Evolutionary conservation across 78 protist species (phyloP).

Genomic region (Creolimax fragrantissima): DNA sequence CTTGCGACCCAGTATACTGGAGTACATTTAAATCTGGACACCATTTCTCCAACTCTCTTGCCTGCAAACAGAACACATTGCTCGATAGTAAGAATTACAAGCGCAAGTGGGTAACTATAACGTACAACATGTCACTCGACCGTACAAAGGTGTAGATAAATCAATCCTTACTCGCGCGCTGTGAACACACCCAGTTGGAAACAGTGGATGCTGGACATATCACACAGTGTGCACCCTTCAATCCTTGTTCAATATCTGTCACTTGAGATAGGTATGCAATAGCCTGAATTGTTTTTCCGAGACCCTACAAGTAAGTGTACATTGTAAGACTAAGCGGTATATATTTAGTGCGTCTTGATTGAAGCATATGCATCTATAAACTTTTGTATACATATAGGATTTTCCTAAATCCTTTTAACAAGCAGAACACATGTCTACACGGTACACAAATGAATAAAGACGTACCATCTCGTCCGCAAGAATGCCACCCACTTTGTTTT

Average conservation of each 20-base stretch:
- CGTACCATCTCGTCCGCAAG: slow-evolving; percentile 74
- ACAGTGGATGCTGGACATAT: background rate
- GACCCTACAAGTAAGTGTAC: background rate
- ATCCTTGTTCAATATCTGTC: background rate
- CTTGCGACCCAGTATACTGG: background rate
- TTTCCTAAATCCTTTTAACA: background rate
- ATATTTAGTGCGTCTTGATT: background rate
- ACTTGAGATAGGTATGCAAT: background rate
- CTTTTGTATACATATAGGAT: background rate
- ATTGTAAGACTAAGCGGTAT: background rate
- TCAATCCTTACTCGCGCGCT: no score
- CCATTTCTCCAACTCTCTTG: background rate
- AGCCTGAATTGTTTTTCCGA: background rate
- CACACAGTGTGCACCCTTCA: background rate
- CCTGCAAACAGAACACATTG: background rate
- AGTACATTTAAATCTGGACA: background rate
- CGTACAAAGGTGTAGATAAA: background rate
- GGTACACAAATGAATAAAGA: no score
- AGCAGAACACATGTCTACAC: no score
- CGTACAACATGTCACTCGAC: background rate
- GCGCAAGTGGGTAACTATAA: background rate
- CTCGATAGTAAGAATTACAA: background rate
- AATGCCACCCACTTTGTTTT: slow-evolving; percentile 82
- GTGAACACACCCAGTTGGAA: background rate
- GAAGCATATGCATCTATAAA: background rate